Evolutionary conservation across 148 eudicot species (phyloP).

Genomic region (Agrostemma githago): DNA sequence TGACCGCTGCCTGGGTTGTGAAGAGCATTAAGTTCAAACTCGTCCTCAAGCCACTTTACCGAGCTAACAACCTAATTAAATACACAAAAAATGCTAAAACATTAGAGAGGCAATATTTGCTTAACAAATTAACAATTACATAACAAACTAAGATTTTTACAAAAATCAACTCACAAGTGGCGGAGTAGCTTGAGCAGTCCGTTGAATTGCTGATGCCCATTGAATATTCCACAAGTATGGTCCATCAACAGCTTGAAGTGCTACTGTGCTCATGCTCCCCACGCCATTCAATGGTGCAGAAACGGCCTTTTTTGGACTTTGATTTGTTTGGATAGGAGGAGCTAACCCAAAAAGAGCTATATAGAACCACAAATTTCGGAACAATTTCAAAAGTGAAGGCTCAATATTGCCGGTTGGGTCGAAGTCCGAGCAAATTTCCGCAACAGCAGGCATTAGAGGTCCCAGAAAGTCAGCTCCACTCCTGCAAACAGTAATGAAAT

Average conservation of each 20-base stretch:
- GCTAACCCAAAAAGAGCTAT: constrained; percentile 96
- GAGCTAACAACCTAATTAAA: constrained; percentile 86
- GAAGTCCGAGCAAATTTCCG: constrained; percentile 95
- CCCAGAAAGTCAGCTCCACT: constrained; percentile 99
- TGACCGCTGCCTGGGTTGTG: constrained; percentile 95
- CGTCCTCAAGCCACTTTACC: constrained; percentile 99
- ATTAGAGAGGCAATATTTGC: not conserved
- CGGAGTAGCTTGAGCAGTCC: constrained; percentile 94
- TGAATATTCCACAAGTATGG: constrained; percentile 89
- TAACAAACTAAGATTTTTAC: not conserved
- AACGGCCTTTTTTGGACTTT: constrained; percentile 48
- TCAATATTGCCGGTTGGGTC: constrained; percentile 77
- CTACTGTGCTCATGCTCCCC: constrained; percentile 68
- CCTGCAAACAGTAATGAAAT: constrained; percentile 43
- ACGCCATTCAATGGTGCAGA: constrained; percentile 67
- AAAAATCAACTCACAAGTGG: constrained; percentile 77
- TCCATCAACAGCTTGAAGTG: constrained; percentile 95
- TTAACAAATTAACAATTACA: not conserved
- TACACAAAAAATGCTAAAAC: not conserved
- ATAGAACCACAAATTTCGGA: constrained; percentile 98
- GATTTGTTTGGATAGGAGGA: constrained; percentile 79
- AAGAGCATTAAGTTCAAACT: constrained; percentile 98
- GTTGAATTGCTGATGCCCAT: constrained; percentile 93
- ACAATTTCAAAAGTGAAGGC: constrained; percentile 86
- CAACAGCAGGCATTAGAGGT: constrained; percentile 95